Conservation (phyloP, 2,329 filamentous ascomycete genomes). For the Pezizomycotina sp. region DNA sequence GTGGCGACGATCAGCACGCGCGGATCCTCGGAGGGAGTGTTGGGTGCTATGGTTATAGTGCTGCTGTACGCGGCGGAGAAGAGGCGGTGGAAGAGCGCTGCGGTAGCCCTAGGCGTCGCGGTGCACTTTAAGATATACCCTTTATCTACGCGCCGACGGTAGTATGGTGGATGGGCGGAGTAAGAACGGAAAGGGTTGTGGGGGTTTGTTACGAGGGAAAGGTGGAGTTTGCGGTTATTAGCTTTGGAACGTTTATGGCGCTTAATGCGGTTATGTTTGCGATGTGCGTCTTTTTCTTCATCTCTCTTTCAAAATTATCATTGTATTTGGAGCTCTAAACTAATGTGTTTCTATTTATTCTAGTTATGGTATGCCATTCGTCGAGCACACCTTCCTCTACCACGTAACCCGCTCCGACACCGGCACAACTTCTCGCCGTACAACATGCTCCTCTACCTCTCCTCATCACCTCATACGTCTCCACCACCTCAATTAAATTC, state of each 20-base stretch:
- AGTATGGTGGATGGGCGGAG: slow-evolving; percentile 60
- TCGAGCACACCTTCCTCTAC: slow-evolving; percentile 82
- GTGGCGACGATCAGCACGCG: slow-evolving; percentile 91
- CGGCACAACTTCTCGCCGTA: slow-evolving; percentile 97
- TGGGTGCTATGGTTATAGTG: slow-evolving; percentile 69
- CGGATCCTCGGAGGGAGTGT: slow-evolving; percentile 78
- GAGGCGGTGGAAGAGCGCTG: slow-evolving; percentile 47
- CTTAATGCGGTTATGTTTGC: slow-evolving; percentile 68
- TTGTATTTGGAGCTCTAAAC: background rate
- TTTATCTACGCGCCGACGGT: slow-evolving; percentile 83
- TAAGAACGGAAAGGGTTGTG: slow-evolving; percentile 28
- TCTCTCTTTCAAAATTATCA: slow-evolving; percentile 1
- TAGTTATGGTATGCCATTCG: slow-evolving; percentile 63
- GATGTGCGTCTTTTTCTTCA: slow-evolving; percentile 36
- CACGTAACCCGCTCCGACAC: slow-evolving; percentile 83
- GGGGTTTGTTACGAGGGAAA: slow-evolving; percentile 37
- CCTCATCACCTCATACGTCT: slow-evolving; percentile 38
- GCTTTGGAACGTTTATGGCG: slow-evolving; percentile 53
- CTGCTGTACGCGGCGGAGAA: slow-evolving; percentile 67
- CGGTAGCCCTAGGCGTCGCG: slow-evolving; percentile 57
- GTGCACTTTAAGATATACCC: slow-evolving; percentile 99
- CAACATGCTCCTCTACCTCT: slow-evolving; percentile 77
- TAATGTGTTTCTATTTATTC: no score
- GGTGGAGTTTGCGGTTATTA: slow-evolving; percentile 46
- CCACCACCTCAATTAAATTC: slow-evolving; percentile 29